Conservation (phyloP, 2,329 filamentous ascomycete species). For the Claviceps sp. region DNA sequence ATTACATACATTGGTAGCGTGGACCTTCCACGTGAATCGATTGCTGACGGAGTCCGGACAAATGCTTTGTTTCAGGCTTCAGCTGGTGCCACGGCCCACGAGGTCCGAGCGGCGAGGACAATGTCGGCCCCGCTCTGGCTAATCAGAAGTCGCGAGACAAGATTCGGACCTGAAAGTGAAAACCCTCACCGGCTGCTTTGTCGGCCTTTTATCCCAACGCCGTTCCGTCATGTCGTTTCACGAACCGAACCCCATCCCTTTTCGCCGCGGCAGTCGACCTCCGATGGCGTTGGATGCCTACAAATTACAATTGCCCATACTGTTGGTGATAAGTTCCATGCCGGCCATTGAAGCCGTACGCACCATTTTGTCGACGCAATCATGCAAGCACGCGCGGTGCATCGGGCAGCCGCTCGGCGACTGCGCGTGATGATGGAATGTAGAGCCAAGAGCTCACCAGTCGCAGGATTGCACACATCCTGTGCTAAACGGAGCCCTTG, state of each 20-base stretch:
- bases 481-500: background rate
- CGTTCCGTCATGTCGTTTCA: background rate
- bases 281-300: background rate
- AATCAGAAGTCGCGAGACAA: background rate
- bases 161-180: background rate
- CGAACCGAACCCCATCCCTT: background rate
- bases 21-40: too few relatives aligned
- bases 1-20: too few relatives aligned
- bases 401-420: conserved; percentile 8
- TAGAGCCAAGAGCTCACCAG: conserved; percentile 1
- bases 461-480: conserved; percentile 1
- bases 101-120: background rate
- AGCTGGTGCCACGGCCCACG: background rate
- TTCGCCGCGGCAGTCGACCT: background rate
- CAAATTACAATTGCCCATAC: background rate
- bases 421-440: conserved; percentile 7
- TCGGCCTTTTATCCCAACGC: background rate
- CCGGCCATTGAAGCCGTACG: background rate
- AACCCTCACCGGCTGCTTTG: background rate
- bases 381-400: conserved; percentile 10
- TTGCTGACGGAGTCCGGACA: too few relatives aligned
- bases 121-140: background rate
- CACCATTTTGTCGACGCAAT: background rate
- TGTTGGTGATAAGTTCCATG: background rate
- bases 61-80: background rate